Evolutionary conservation across 2,329 filamentous ascomycete genomes (phyloP).

Genomic region (Cladosporium halotolerans): DNA sequence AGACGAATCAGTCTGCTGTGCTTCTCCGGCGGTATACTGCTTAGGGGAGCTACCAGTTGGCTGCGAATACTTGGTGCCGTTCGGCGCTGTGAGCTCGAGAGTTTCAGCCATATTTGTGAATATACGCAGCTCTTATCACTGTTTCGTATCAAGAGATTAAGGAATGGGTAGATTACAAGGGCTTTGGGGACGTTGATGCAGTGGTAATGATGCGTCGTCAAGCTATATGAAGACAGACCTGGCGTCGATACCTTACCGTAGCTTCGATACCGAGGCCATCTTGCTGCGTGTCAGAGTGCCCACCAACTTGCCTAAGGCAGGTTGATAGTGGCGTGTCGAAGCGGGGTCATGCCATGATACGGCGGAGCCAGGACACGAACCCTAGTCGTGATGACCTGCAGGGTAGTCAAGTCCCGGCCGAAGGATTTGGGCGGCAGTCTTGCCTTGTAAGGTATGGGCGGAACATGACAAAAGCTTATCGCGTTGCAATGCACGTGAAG

Average conservation of each 20-base stretch:
- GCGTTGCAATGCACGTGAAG: background rate
- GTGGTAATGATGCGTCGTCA: background rate
- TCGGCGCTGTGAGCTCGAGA: constrained; percentile 65
- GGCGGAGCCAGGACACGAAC: background rate
- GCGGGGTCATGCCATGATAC: constrained; percentile 9
- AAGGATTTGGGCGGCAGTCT: background rate
- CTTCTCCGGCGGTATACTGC: background rate
- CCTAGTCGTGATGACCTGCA: constrained; percentile 1
- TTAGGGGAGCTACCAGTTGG: constrained; percentile 44
- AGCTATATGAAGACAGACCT: background rate
- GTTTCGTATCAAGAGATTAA: too few relatives aligned
- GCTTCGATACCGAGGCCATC: background rate
- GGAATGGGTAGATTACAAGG: too few relatives aligned
- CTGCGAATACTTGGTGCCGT: constrained; percentile 64
- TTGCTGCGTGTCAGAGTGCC: background rate
- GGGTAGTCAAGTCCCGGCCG: background rate
- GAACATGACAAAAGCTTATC: background rate
- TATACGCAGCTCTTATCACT: background rate
- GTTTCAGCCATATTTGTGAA: constrained; percentile 11
- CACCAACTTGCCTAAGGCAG: constrained; percentile 9
- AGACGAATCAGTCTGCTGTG: background rate
- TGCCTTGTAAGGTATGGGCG: background rate
- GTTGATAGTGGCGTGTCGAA: constrained; percentile 5
- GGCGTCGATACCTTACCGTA: background rate
- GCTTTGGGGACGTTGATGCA: background rate